Conservation (phyloP, 2,329 filamentous ascomycete genomes). For the Colletotrichum sp. region DNA sequence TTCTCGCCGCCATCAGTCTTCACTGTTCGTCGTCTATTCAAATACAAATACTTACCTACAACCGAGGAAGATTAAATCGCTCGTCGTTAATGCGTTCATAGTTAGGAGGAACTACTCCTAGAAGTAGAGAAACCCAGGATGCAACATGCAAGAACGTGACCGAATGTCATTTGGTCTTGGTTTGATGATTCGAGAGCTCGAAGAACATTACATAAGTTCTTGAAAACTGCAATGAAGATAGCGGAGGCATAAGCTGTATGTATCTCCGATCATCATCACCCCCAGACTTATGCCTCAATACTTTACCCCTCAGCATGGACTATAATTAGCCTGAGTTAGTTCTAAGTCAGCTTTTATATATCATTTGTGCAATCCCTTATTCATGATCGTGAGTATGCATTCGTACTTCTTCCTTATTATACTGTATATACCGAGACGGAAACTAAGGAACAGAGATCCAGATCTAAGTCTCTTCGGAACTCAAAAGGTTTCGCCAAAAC, state of each 20-base stretch:
- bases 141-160: too few species aligned
- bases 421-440: neutral
- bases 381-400: neutral
- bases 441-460: neutral
- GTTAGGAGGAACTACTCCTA: neutral
- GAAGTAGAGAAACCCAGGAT: neutral
- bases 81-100: neutral
- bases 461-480: neutral
- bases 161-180: neutral
- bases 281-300: too few species aligned
- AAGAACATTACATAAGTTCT: neutral
- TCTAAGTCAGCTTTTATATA: neutral
- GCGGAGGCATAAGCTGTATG: too few species aligned
- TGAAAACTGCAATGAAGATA: neutral
- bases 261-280: too few species aligned
- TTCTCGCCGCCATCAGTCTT: rapidly evolving
- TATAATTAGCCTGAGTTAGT: neutral
- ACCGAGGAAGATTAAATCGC: too few species aligned
- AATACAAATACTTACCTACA: too few species aligned
- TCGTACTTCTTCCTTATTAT: neutral
- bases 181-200: neutral
- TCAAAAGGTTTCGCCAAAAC: neutral
- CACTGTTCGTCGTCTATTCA: neutral
- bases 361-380: neutral
- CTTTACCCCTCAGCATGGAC: too few species aligned